These are phyloP conservation scores for Macrolepiota fuliginosa DNA, from an alignment of 768 basidiomycete species.

Conservation along the genomic window DNA sequence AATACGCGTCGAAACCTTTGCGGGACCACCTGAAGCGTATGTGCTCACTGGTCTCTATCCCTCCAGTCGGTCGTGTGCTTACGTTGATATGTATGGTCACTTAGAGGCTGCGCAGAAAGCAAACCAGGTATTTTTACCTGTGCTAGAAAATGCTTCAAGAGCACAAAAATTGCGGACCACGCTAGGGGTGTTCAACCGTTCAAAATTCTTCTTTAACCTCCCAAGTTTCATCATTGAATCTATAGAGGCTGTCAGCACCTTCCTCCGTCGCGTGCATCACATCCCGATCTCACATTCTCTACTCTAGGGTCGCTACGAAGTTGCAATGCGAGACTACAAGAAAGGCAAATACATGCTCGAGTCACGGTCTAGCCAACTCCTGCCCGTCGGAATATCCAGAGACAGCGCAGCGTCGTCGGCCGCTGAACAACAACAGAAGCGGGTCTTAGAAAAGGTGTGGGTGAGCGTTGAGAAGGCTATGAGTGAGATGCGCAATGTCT, in stretches of 20 bases:
- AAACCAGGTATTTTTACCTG: constrained; percentile 93
- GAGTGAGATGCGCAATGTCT: constrained; percentile 79
- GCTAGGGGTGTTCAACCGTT: constrained; percentile 91
- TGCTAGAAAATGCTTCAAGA: constrained; percentile 93
- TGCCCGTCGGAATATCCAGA: constrained; percentile 65
- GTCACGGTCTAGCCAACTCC: constrained; percentile 81
- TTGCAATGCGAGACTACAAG: constrained; percentile 93
- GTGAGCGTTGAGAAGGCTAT: constrained; percentile 91
- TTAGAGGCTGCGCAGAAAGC: constrained; percentile 90
- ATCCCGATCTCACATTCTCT: not conserved
- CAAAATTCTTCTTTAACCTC: constrained; percentile 99
- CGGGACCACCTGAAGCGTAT: constrained; percentile 84
- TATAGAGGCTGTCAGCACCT: constrained; percentile 75
- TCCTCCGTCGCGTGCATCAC: not conserved
- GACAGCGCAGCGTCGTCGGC: constrained; percentile 47
- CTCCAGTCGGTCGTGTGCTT: not conserved
- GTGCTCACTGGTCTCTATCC: constrained; percentile 18
- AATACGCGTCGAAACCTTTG: constrained; percentile 81
- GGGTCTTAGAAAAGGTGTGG: constrained; percentile 97
- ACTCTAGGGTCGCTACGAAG: constrained; percentile 85
- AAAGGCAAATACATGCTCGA: constrained; percentile 92
- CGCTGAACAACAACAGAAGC: constrained; percentile 78
- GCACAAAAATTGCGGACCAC: constrained; percentile 91
- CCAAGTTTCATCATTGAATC: constrained; percentile 86
- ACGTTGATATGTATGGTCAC: constrained; percentile 1